These are phyloP conservation scores for Heliosperma pusillum DNA, from an alignment of 148 eudicot genomes.

Conservation along the genomic window DNA sequence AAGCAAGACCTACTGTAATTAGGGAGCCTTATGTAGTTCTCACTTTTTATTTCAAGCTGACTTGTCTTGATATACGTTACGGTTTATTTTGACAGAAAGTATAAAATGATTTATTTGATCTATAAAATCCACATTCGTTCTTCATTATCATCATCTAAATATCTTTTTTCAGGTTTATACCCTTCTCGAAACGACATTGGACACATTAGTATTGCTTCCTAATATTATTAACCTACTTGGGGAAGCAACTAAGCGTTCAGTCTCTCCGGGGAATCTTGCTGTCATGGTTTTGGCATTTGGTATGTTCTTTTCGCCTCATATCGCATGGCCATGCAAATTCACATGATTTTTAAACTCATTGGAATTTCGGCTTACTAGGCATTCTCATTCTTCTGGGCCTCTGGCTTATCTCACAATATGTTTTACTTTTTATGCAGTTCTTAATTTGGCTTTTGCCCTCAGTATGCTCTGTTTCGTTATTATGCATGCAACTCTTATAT, in stretches of 20 bases:
- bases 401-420: conserved; percentile 46
- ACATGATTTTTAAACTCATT: no score
- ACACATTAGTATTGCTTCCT: conserved; percentile 69
- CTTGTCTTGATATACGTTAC: no score
- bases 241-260: conserved; percentile 50
- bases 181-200: conserved; percentile 67
- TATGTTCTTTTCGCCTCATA: conserved; percentile 24
- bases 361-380: background rate
- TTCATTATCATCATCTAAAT: conserved; percentile 14
- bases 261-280: conserved; percentile 64
- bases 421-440: conserved; percentile 71
- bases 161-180: conserved; percentile 56
- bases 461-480: conserved; percentile 78
- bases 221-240: conserved; percentile 55
- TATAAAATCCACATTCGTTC: background rate
- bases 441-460: conserved; percentile 82
- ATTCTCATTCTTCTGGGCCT: conserved; percentile 31
- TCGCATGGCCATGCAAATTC: background rate
- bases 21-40: no score
- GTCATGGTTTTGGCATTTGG: conserved; percentile 79
- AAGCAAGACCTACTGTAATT: no score
- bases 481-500: conserved; percentile 76
- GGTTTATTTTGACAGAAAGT: background rate
- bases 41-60: no score
- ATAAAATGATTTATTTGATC: background rate